Conservation (phyloP, 1,284 basidiomycete genomes). For the Naganishia albida region DNA sequence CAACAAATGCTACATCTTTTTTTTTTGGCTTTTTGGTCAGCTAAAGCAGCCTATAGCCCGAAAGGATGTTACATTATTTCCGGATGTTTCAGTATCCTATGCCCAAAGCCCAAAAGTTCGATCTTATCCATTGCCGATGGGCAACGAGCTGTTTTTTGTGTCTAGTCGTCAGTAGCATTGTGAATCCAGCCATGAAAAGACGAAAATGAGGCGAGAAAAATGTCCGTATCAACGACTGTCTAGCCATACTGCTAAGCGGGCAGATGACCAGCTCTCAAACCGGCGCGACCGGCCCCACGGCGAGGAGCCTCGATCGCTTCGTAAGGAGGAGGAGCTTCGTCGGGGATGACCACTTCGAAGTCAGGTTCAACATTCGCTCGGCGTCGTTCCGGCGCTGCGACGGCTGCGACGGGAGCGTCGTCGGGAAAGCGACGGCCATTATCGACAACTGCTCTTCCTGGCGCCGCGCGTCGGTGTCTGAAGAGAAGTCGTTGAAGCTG, state of each 20-base stretch:
- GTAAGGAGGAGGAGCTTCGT: conserved; percentile 18
- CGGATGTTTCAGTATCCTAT: not conserved
- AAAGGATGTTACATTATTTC: too few relatives aligned
- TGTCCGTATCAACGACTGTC: not conserved
- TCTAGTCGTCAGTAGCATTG: not conserved
- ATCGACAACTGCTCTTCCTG: not conserved
- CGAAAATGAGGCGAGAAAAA: not conserved
- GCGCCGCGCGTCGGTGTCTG: not conserved
- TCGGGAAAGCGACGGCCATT: not conserved
- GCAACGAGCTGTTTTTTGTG: not conserved
- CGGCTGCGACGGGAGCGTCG: not conserved
- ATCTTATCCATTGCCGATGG: not conserved
- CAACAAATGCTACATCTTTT: too few relatives aligned
- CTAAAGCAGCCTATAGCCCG: too few relatives aligned
- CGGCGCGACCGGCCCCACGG: not conserved
- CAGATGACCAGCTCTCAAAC: not conserved
- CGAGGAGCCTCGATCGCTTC: not conserved
- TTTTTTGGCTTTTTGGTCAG: too few relatives aligned
- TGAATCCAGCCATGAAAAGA: not conserved
- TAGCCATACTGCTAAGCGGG: not conserved
- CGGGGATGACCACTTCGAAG: conserved; percentile 2
- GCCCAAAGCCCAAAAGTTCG: not conserved
- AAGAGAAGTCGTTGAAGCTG: not conserved
- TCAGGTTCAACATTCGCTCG: not conserved
- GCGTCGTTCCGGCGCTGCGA: not conserved